Base-by-base conservation (phyloP, 2,329 filamentous ascomycete species). In the Akanthomyces lecanii region DNA sequence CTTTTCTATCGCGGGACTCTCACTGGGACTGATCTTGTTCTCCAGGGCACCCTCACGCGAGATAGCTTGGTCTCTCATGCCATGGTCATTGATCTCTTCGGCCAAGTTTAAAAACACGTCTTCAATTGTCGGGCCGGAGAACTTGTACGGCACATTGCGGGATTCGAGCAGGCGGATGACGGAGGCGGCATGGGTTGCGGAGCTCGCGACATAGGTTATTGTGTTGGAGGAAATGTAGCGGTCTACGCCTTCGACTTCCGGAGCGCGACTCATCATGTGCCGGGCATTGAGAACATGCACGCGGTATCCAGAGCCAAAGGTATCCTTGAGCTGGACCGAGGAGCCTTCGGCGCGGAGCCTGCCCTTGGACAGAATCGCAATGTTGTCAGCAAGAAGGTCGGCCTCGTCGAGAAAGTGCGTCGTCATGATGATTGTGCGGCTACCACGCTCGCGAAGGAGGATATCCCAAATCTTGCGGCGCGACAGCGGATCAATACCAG, bases 331-430 rank as follows among this genome's bases (percentile, higher is more conserved):
- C 63, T 87, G 87, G 1, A 89, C 87, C 11, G 87, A 86, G 2
- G 88, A 88, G 1, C 89, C 89, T 65, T 87, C 79, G 1, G 86
- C 87, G 65, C 87, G 87, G 16, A 91, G 76, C 3, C 81, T 79
- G 16, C 89, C 89, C 67, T 86, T 88, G 3, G 87, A 89, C 2
- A 91, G 74, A 52, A 91, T 88, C 0, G 84, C 85, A 66, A 91
- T 90, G 61, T 88, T 83, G 69, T 91, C 89, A 0, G 88, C 85
- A 0, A 91, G 79, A 1, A 90, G 76, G 69, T 91, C 89, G 2
- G 89, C 89, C 73, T 91, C 89, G 66, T 91, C 89, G n/a, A 91
- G 79, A 71, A 91, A 91, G 72, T 91, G 89, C 0, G 89, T 91
- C 0, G 89, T 91, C 62, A 91, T 74, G 38, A 91, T 80, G 66